Conservation (phyloP, 306 rosid species). For the Citrullus amarus region DNA sequence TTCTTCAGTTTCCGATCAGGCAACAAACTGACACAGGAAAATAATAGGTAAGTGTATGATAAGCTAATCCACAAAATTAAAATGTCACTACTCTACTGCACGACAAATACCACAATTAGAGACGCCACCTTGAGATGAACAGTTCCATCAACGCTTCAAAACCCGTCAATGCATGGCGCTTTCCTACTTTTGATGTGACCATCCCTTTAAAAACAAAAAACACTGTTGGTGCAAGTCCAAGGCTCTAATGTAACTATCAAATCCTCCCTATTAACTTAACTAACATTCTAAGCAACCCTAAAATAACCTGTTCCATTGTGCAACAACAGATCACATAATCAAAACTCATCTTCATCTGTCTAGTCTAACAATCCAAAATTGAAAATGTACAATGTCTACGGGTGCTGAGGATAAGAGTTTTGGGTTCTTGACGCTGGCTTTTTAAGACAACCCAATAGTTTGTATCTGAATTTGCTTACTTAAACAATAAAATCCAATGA, state of each 20-base stretch:
- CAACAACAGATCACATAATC: background rate
- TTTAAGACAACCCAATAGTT: background rate
- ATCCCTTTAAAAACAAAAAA: slow-evolving; percentile 46
- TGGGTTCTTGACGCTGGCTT: background rate
- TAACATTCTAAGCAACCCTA: background rate
- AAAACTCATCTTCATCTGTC: background rate
- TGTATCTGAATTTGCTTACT: background rate
- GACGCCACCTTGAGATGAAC: slow-evolving; percentile 60
- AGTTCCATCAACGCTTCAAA: slow-evolving; percentile 84
- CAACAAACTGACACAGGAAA: slow-evolving; percentile 45
- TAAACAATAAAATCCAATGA: background rate
- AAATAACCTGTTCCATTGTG: background rate
- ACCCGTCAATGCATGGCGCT: slow-evolving; percentile 86
- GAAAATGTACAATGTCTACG: background rate
- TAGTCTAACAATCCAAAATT: background rate
- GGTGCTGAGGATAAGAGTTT: background rate
- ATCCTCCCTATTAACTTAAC: background rate
- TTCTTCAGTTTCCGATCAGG: slow-evolving; percentile 88
- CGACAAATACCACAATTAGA: background rate
- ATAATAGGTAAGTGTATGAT: background rate
- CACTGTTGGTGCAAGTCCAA: background rate
- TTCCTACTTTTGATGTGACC: slow-evolving; percentile 96
- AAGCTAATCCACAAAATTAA: slow-evolving; percentile 4
- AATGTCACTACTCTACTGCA: background rate
- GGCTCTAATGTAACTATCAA: background rate